These are phyloP conservation scores for Hypomontagnella submonticulosa DNA, from an alignment of 495 filamentous ascomycete genomes.

Conservation along the genomic window DNA sequence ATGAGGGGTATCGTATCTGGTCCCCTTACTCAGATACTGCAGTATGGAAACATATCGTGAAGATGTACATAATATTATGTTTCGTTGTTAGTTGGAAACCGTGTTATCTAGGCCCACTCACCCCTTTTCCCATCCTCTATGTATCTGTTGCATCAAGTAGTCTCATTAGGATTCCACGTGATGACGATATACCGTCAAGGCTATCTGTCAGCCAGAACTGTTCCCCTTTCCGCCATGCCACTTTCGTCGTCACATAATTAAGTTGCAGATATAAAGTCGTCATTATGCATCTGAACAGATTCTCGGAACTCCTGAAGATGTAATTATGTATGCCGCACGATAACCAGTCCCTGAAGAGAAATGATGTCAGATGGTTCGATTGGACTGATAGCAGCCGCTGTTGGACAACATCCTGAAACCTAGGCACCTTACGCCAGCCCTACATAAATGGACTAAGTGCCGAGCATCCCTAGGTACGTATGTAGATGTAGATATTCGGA, in stretches of 20 bases:
- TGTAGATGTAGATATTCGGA: slow-evolving; percentile 4
- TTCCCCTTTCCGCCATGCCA: slow-evolving; percentile 1
- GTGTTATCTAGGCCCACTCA: slow-evolving; percentile 13
- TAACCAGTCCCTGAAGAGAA: neutral
- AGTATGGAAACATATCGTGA: too few relatives aligned
- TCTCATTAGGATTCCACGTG: slow-evolving; percentile 10
- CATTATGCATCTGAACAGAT: slow-evolving; percentile 32
- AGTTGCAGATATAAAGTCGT: slow-evolving; percentile 3
- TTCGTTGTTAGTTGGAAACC: neutral
- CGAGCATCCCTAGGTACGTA: too few relatives aligned
- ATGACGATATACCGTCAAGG: neutral
- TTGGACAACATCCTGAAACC: neutral
- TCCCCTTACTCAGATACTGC: neutral
- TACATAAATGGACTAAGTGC: neutral
- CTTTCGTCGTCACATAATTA: slow-evolving; percentile 1
- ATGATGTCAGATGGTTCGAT: slow-evolving; percentile 36
- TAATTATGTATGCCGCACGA: too few relatives aligned
- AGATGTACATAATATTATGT: slow-evolving; percentile 6
- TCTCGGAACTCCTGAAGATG: neutral
- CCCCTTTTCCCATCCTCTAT: slow-evolving; percentile 12
- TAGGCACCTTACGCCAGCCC: slow-evolving; percentile 7
- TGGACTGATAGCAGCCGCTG: neutral
- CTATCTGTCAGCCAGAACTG: neutral
- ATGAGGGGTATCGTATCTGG: slow-evolving; percentile 29
- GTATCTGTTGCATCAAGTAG: slow-evolving; percentile 20